phyloP scores from a whole-genome alignment of 2,329 filamentous ascomycete species.

The Diplodia intermedia region DNA sequence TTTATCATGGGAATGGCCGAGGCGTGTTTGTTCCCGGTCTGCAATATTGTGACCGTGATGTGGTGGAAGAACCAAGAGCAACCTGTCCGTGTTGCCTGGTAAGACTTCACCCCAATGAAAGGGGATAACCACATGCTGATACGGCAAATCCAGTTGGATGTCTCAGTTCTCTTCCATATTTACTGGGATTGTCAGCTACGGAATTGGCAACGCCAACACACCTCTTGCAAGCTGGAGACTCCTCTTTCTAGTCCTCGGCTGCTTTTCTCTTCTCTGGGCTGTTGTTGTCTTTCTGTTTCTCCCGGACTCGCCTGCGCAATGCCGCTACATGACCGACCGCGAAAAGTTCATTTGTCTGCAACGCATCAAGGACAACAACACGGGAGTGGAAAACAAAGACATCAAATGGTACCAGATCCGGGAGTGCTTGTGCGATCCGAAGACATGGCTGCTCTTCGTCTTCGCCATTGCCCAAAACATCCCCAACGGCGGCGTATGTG shows the following conservation, averaged over 20 bases:
- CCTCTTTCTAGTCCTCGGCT: conserved; percentile 32
- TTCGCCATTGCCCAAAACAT: conserved; percentile 48
- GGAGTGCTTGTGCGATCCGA: conserved; percentile 46
- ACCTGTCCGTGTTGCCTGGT: conserved; percentile 15
- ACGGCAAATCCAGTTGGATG: conserved; percentile 1
- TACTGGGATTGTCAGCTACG: conserved; percentile 21
- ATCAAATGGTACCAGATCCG: conserved; percentile 43
- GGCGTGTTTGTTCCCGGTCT: conserved; percentile 16
- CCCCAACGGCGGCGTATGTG: conserved; percentile 48
- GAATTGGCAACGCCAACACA: conserved; percentile 16
- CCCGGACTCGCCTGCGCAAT: conserved; percentile 38
- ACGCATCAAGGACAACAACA: conserved; percentile 27
- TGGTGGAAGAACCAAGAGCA: conserved; percentile 28
- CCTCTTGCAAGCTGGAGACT: conserved; percentile 32
- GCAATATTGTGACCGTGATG: conserved; percentile 25
- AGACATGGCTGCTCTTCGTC: conserved; percentile 44
- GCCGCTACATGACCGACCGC: conserved; percentile 34
- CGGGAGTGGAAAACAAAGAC: conserved; percentile 35
- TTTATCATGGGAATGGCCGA: conserved; percentile 31
- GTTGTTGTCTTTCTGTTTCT: conserved; percentile 34
- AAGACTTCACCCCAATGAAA: neutral
- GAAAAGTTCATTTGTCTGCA: conserved; percentile 25
- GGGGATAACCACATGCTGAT: neutral
- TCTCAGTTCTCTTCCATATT: conserved; percentile 26
- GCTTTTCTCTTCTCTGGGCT: conserved; percentile 35